phyloP scores from a whole-genome alignment of 2,329 filamentous ascomycete species.

The Ilyonectria robusta region DNA sequence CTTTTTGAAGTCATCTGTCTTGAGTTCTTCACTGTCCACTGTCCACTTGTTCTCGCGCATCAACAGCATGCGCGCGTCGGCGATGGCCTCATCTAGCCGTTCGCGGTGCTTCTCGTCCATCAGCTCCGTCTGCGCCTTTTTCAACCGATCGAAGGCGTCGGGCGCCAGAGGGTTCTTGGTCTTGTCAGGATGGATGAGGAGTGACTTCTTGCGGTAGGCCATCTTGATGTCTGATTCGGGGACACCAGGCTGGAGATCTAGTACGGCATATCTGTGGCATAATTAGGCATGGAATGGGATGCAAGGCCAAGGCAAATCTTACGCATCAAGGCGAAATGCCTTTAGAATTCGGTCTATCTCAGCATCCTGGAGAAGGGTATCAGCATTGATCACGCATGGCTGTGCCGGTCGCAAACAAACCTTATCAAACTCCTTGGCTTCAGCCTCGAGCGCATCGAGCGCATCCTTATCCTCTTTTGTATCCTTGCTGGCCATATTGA shows the following conservation, averaged over 20 bases:
- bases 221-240: constrained; percentile 96
- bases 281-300: constrained; percentile 15
- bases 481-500: constrained; percentile 55
- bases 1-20: constrained; percentile 84
- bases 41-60: constrained; percentile 97
- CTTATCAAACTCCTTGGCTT: constrained; percentile 93
- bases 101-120: constrained; percentile 94
- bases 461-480: constrained; percentile 77
- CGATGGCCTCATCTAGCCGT: constrained; percentile 92
- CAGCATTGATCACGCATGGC: constrained; percentile 33
- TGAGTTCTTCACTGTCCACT: constrained; percentile 87
- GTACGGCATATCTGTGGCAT: constrained; percentile 82
- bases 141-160: constrained; percentile 95
- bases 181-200: constrained; percentile 99
- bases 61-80: constrained; percentile 93
- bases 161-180: constrained; percentile 91
- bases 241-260: constrained; percentile 95
- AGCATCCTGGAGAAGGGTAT: constrained; percentile 75
- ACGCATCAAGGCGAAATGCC: constrained; percentile 83
- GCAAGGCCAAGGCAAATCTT: constrained; percentile 42
- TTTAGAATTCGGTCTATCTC: constrained; percentile 96
- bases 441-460: constrained; percentile 84
- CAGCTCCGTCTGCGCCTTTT: constrained; percentile 92
- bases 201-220: constrained; percentile 96
- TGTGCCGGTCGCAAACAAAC: constrained; percentile 59